Percentiles rank a stretch among this genome's conserved stretches.
Conservation (phyloP, 192 early-diverging fungal species). For the Dissophora ornata region DNA sequence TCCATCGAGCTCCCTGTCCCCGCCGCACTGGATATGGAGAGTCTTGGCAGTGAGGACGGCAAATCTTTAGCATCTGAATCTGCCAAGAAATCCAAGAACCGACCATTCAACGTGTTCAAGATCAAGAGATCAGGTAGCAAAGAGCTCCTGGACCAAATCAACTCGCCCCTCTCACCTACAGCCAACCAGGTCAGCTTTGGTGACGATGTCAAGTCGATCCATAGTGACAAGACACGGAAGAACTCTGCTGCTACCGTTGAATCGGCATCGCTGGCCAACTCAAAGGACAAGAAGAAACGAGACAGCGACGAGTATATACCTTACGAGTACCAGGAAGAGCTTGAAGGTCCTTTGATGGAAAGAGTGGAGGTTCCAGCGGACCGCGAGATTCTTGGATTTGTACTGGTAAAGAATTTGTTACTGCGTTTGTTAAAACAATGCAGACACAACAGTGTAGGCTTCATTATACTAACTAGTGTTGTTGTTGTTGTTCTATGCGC, state of each 20-base stretch:
- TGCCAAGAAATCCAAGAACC: constrained; percentile 26
- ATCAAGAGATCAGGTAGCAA: constrained; percentile 30
- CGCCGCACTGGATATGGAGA: not conserved
- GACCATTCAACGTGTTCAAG: constrained; percentile 42
- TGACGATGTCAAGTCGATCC: constrained; percentile 23
- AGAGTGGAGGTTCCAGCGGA: constrained; percentile 36
- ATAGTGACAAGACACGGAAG: constrained; percentile 36
- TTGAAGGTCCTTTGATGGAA: constrained; percentile 47
- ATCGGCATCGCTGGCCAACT: not conserved
- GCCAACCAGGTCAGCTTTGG: not conserved
- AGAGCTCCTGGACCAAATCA: not conserved
- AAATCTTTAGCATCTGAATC: not conserved
- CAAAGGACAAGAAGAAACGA: constrained; percentile 27
- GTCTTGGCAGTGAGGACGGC: not conserved
- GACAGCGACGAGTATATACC: constrained; percentile 43
- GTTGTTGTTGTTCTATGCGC: not conserved
- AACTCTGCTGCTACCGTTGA: constrained; percentile 24
- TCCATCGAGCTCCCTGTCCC: not conserved
- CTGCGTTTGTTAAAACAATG: not conserved
- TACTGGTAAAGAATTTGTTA: constrained; percentile 17
- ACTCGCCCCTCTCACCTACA: constrained; percentile 21
- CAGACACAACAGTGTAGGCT: no score
- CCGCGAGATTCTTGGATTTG: constrained; percentile 42
- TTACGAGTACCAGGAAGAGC: constrained; percentile 49
- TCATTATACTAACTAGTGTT: no score